Base-by-base conservation (phyloP, 1,284 basidiomycete species). In the Neolentinus lepideus region DNA sequence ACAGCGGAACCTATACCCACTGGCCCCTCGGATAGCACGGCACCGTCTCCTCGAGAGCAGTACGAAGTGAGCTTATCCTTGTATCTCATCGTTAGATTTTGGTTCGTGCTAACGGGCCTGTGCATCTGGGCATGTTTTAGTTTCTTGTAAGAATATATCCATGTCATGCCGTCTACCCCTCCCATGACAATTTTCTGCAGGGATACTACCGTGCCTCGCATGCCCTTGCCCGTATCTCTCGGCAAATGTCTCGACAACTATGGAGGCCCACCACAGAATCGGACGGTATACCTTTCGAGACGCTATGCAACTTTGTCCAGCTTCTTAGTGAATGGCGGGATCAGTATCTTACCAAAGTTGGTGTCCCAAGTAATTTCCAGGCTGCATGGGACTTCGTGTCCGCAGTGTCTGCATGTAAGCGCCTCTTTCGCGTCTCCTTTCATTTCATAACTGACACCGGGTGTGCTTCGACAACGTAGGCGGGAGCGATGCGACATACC, bases 371-470 rank as follows among this genome's bases (percentile, higher is more conserved):
- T 55, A 85, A 88, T 64, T 90, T 92, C 70, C 85, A 88, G 53
- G 80, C 83, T 1, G 81, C 87, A 58, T 95, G 94, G 93, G 91
- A 94, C 64, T 97, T 96, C 64, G 84, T 93, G 33, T 87, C 88
- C 47, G 92, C 84, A 1, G 83, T 89, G 26, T 81, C 80, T 33
- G 83, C 85, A 2, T 85, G 82, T 90, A 64, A 64, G 85, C 75
- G 6, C 3, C 9, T 50, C 9, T 21, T 21, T 25, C 27, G 4
- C 47, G n/a, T 50, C 16, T 22, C 11, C 6, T 14, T 52, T 29
- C 3, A 33, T 52, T 12, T 12, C 51, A 33, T 33, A 8, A 16
- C 27, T 52, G 11, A 57, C 27, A 16, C 43, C 25, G 21, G 47
- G 14, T 29, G n/a, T n/a, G n/a, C n/a, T 45, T 29, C 27, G 29